Conservation (phyloP, 148 eudicot genomes). For the Beta vulgaris region DNA sequence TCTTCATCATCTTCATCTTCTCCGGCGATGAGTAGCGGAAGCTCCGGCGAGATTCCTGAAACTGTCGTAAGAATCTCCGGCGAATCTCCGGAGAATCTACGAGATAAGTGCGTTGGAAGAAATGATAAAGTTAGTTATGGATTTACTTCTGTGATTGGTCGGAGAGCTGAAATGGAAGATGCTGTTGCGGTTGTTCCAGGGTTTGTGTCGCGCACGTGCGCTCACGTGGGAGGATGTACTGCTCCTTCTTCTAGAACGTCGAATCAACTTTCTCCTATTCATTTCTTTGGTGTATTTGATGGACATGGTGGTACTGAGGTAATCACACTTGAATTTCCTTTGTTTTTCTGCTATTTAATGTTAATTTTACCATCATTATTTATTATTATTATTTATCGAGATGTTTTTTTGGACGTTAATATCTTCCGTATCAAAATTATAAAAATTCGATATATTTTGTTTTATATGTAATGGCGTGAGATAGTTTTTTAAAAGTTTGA, state of each 20-base stretch:
- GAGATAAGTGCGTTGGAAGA: conserved; percentile 48
- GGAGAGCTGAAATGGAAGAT: conserved; percentile 84
- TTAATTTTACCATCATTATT: neutral
- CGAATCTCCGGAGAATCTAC: conserved; percentile 10
- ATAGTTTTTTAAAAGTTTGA: too few relatives aligned
- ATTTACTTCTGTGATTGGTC: conserved; percentile 54
- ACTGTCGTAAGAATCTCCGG: conserved; percentile 12
- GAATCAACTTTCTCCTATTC: conserved; percentile 39
- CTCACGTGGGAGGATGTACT: conserved; percentile 54
- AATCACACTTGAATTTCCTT: neutral
- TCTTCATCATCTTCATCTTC: neutral
- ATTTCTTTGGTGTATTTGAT: conserved; percentile 80
- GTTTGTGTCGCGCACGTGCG: conserved; percentile 45
- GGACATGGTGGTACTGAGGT: conserved; percentile 92
- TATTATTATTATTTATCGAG: too few relatives aligned
- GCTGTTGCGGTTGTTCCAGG: conserved; percentile 57
- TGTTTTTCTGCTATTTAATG: neutral
- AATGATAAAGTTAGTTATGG: conserved; percentile 57
- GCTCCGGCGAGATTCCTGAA: conserved; percentile 44
- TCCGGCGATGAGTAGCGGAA: conserved; percentile 31
- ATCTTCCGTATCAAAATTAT: too few relatives aligned
- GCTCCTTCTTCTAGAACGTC: conserved; percentile 41
- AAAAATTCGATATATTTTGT: too few relatives aligned
- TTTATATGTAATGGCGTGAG: too few relatives aligned
- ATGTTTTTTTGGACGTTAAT: too few relatives aligned